phyloP scores from a whole-genome alignment of 768 basidiomycete genomes.

The Trametes gibbosa region DNA sequence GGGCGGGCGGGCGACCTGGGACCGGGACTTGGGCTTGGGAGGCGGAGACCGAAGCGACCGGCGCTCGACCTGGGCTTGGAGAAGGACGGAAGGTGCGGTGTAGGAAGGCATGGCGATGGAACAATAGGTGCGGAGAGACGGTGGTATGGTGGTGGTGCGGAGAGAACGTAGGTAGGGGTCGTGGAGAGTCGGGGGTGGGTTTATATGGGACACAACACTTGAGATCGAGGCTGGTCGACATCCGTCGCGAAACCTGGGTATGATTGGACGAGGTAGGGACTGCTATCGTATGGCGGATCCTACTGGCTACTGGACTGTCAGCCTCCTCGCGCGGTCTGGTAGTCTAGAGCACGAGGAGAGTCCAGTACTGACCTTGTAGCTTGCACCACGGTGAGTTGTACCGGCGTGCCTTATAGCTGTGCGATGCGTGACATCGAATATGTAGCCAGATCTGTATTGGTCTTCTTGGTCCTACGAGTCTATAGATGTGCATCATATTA shows the following conservation, averaged over 20 bases:
- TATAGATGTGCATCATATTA: no score
- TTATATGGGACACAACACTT: not conserved
- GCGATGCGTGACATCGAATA: no score
- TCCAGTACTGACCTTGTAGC: no score
- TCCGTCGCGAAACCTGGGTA: conserved; percentile 35
- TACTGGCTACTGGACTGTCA: conserved; percentile 57
- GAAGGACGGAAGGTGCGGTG: not conserved
- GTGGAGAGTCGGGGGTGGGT: not conserved
- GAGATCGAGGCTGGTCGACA: not conserved
- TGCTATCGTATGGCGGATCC: conserved; percentile 61
- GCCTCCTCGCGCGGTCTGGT: conserved; percentile 36
- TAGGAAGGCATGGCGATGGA: not conserved
- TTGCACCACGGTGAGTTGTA: no score
- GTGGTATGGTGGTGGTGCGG: not conserved
- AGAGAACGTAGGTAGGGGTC: not conserved
- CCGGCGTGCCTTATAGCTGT: no score
- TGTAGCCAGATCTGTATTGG: no score
- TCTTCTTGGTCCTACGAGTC: no score
- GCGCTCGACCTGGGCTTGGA: not conserved
- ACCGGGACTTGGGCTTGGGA: not conserved
- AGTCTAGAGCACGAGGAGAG: no score
- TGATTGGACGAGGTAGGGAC: conserved; percentile 68
- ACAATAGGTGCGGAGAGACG: no score
- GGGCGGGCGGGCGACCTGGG: not conserved
- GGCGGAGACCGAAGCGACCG: not conserved